phyloP scores from a whole-genome alignment of 2,329 filamentous ascomycete genomes.

The Apiospora koreana region DNA sequence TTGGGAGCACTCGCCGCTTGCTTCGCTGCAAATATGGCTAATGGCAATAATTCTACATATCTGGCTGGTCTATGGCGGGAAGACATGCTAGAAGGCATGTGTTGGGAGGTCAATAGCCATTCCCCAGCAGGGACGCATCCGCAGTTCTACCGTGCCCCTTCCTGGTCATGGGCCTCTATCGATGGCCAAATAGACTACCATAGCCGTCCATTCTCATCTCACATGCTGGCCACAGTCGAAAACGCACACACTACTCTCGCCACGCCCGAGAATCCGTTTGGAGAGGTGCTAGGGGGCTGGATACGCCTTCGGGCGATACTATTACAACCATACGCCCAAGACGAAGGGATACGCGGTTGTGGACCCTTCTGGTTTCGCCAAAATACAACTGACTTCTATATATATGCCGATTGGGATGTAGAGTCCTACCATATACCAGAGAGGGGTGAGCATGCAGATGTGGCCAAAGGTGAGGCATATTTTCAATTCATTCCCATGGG shows the following conservation, averaged over 20 bases:
- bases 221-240: background rate
- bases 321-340: background rate
- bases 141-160: background rate
- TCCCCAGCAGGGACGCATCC: background rate
- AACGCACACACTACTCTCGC: background rate
- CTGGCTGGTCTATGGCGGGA: background rate
- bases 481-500: no score
- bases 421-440: no score
- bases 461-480: no score
- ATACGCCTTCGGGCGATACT: background rate
- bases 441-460: no score
- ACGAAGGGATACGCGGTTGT: no score
- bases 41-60: background rate
- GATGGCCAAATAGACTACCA: background rate
- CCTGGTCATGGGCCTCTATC: background rate
- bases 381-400: no score
- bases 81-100: background rate
- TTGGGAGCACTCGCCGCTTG: background rate
- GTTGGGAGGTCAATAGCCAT: background rate
- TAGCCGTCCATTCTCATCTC: rapidly evolving
- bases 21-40: no score
- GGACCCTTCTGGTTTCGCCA: no score
- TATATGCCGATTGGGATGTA: no score
- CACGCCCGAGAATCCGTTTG: background rate
- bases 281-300: background rate